Evolutionary conservation across 768 basidiomycete species (phyloP), one percentile per base, ranked within the genome.

Genomic region (Termitomyces eurrhizus): DNA sequence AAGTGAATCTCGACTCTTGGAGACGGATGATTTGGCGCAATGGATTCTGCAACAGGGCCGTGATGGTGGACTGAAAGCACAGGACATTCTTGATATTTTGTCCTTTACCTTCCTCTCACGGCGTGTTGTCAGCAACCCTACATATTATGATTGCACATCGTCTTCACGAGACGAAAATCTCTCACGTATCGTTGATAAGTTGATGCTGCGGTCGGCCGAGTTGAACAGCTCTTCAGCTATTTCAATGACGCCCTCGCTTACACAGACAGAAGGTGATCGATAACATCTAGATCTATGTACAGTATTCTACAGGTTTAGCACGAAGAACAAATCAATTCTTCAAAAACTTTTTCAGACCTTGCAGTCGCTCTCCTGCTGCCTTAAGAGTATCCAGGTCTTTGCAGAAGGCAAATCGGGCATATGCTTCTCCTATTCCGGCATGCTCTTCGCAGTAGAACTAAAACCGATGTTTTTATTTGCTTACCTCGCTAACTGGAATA

Each of bases 401-500:
- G 81, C 97, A 98, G 79, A 97, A 95, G 1, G 95, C 89, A 71
- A 98, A 98, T 58, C 93, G 84, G 24, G 83, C 87, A 69, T 88
- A 96, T 51, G 79, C 87, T 72, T 96, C 95, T 32, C 95, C 95
- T 57, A 97, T 92, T 59, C 74, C 74, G 32, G 86, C 81, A 69
- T 98, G 95, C 59, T 93, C 91, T 65, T 87, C 81, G 69, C 93
- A 94, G 75, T 96, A 98, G 75, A 98, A 98, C 92, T 95, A 39
- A 33, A 62, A 51, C 29, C 1, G 56, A 44, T 58, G 53, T 59
- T 29, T 24, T 50, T 4, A 8, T 24, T 39, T 14, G 68, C 83
- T 67, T 73, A 93, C 93, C 83, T 96, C 94, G 82, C 93, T 95
- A 61, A 95, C 93, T 13, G 95, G 95, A 62, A 98, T 97, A 7